Percentiles rank a stretch among this genome's conserved stretches.
Conservation (phyloP, 768 basidiomycete genomes). For the Auriscalpium orientale region DNA sequence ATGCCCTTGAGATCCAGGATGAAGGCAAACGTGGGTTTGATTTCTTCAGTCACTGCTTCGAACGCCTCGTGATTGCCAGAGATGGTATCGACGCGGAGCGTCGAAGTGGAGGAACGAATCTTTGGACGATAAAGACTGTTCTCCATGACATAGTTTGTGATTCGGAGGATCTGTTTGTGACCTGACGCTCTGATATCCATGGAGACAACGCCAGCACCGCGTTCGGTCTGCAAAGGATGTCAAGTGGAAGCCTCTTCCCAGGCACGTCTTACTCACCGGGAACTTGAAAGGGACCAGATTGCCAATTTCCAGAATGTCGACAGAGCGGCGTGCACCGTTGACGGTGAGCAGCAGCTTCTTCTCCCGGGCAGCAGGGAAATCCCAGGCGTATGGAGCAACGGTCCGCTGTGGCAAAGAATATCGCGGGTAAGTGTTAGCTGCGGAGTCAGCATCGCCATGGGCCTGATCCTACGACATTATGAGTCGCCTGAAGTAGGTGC, state of each 20-base stretch:
- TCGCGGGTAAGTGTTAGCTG: slow-evolving; percentile 32
- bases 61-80: slow-evolving; percentile 69
- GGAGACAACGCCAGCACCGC: slow-evolving; percentile 63
- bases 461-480: slow-evolving; percentile 17
- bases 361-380: slow-evolving; percentile 75
- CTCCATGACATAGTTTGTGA: slow-evolving; percentile 82
- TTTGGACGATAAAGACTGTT: slow-evolving; percentile 83
- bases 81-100: slow-evolving; percentile 61
- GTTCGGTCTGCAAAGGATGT: slow-evolving; percentile 34
- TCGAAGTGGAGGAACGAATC: slow-evolving; percentile 38
- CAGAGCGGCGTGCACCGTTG: slow-evolving; percentile 50
- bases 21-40: slow-evolving; percentile 55
- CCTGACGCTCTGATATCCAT: slow-evolving; percentile 90
- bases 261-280: slow-evolving; percentile 36
- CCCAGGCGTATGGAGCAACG: slow-evolving; percentile 80
- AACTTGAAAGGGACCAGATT: slow-evolving; percentile 86
- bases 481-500: slow-evolving; percentile 1
- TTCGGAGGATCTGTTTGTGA: slow-evolving; percentile 73
- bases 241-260: neutral
- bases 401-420: slow-evolving; percentile 57
- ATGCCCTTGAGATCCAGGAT: slow-evolving; percentile 80
- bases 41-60: slow-evolving; percentile 77
- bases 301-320: slow-evolving; percentile 97
- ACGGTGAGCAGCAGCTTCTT: slow-evolving; percentile 69
- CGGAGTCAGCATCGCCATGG: slow-evolving; percentile 35